These are phyloP conservation scores for Malassezia cuniculi DNA, from an alignment of 1,284 basidiomycete species.

Conservation along the genomic window DNA sequence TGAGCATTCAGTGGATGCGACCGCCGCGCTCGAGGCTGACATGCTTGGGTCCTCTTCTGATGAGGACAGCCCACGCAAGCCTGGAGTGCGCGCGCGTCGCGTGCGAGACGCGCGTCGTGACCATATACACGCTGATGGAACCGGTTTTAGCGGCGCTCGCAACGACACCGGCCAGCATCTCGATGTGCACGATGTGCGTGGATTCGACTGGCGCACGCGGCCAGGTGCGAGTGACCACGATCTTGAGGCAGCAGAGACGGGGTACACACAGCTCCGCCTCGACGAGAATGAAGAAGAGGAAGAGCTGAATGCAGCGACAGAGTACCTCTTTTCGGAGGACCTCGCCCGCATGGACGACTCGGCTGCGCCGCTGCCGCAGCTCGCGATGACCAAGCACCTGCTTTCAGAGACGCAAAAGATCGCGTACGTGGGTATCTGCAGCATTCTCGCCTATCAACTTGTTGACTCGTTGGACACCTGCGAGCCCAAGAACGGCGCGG, in stretches of 20 bases:
- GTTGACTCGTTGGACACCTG: constrained; percentile 20
- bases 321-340: constrained; percentile 40
- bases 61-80: constrained; percentile 1
- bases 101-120: not conserved
- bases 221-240: constrained; percentile 20
- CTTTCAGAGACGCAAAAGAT: constrained; percentile 42
- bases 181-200: constrained; percentile 39
- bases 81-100: not conserved
- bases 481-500: constrained; percentile 6
- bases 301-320: constrained; percentile 36
- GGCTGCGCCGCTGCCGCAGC: constrained; percentile 40
- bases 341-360: constrained; percentile 17
- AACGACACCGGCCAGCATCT: constrained; percentile 38
- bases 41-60: constrained; percentile 2
- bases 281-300: constrained; percentile 43
- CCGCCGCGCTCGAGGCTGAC: not conserved
- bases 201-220: constrained; percentile 40
- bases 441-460: constrained; percentile 32
- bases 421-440: constrained; percentile 42
- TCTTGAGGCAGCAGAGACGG: constrained; percentile 17
- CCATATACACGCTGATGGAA: constrained; percentile 1
- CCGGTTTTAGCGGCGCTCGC: not conserved
- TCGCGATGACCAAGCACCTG: constrained; percentile 42
- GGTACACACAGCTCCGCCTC: constrained; percentile 41
- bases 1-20: constrained; percentile 2